phyloP scores from a whole-genome alignment of 2,329 filamentous ascomycete species.

The Microascus cirrosus region DNA sequence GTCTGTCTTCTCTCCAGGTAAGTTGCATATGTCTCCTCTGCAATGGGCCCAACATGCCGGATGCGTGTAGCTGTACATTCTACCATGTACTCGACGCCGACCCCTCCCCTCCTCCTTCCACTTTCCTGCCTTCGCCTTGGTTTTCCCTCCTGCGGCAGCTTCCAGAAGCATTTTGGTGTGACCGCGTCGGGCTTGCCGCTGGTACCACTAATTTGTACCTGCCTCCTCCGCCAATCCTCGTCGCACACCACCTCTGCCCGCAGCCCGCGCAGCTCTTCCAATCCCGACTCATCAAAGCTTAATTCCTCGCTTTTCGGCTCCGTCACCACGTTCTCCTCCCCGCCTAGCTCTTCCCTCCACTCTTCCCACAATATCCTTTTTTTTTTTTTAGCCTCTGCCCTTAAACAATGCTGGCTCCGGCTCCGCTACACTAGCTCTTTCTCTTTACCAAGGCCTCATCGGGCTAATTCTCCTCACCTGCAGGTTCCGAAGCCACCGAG shows the following conservation, averaged over 20 bases:
- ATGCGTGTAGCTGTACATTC: not conserved
- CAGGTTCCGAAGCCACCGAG: not conserved
- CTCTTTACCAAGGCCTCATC: not conserved
- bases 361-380: not conserved
- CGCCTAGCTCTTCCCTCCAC: not conserved
- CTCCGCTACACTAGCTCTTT: not conserved
- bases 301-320: not conserved
- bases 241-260: not conserved
- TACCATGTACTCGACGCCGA: not conserved
- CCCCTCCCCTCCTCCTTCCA: not conserved
- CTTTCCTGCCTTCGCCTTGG: not conserved
- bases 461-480: not conserved
- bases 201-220: not conserved
- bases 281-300: not conserved
- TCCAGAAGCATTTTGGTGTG: not conserved
- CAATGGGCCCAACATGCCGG: not conserved
- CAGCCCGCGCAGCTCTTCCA: not conserved
- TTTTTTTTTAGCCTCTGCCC: not conserved
- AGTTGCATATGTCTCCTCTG: not conserved
- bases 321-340: not conserved
- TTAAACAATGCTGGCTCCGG: not conserved
- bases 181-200: not conserved
- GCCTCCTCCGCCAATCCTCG: not conserved
- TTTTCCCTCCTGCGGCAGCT: not conserved
- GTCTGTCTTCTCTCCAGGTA: not conserved